Conservation (phyloP, 441 rosid species). For the Gossypium aridum region DNA sequence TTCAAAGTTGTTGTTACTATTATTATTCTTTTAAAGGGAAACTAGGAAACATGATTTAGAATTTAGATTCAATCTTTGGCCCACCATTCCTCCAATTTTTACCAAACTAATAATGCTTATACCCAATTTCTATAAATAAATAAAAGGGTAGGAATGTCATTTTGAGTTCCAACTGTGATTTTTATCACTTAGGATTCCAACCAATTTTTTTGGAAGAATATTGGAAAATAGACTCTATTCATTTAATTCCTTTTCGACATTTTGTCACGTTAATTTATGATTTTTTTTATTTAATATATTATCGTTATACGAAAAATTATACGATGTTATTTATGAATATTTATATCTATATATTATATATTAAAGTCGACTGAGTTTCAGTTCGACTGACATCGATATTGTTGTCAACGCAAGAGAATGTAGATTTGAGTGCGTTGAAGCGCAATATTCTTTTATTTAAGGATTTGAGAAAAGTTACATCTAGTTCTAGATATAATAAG, state of each 20-base stretch:
- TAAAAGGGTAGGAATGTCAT: constrained; percentile 7
- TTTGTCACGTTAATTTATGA: background rate
- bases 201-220: background rate
- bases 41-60: background rate
- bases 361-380: too few relatives aligned
- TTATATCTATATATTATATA: too few relatives aligned
- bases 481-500: too few relatives aligned
- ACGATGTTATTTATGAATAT: too few relatives aligned
- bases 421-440: too few relatives aligned
- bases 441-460: too few relatives aligned
- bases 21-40: background rate
- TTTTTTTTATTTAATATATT: background rate
- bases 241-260: background rate
- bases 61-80: background rate
- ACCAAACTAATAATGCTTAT: background rate
- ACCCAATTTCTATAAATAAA: background rate
- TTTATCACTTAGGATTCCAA: constrained; percentile 7
- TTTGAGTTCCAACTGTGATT: background rate
- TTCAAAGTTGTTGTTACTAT: background rate
- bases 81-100: constrained; percentile 1
- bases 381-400: accelerated
- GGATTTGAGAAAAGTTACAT: accelerated
- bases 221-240: background rate
- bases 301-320: background rate
- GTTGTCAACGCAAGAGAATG: accelerated